phyloP scores from a whole-genome alignment of 345 rosid species.

The Aquilaria malaccensis region DNA sequence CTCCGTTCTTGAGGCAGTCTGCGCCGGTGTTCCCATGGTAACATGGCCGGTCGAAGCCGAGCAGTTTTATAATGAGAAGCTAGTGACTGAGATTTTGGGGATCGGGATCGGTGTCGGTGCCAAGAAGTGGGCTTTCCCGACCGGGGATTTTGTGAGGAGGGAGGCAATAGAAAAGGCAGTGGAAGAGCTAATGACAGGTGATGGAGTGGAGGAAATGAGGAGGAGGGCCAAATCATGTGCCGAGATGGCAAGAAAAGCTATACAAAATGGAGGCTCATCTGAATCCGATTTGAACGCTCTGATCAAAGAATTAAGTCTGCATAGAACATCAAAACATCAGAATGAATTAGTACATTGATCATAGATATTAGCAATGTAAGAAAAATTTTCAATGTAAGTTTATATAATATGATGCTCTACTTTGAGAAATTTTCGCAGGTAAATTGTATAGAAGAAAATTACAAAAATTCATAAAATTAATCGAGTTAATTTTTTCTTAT shows the following conservation, averaged over 20 bases:
- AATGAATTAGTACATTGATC: no score
- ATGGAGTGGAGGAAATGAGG: slow-evolving; percentile 20
- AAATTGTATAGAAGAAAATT: no score
- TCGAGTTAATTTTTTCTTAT: no score
- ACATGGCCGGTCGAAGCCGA: slow-evolving; percentile 39
- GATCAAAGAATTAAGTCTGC: slow-evolving; percentile 16
- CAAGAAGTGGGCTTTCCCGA: slow-evolving; percentile 12
- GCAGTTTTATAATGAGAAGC: slow-evolving; percentile 51
- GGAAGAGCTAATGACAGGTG: slow-evolving; percentile 30
- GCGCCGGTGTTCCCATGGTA: slow-evolving; percentile 47
- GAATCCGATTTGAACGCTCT: slow-evolving; percentile 19
- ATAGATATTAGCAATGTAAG: no score
- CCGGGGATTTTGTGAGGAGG: slow-evolving; percentile 27
- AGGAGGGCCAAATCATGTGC: slow-evolving; percentile 17
- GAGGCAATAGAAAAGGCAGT: slow-evolving; percentile 33
- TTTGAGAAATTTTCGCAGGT: no score
- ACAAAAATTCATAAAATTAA: no score
- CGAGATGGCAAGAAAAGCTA: slow-evolving; percentile 22
- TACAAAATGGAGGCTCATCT: slow-evolving; percentile 33
- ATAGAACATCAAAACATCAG: background rate
- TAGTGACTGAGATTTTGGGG: slow-evolving; percentile 29
- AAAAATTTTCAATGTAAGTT: no score
- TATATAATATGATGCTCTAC: no score
- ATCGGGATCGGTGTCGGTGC: slow-evolving; percentile 38
- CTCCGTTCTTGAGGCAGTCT: slow-evolving; percentile 39